Evolutionary conservation across 768 basidiomycete genomes (phyloP).

Genomic region (Postia placenta): DNA sequence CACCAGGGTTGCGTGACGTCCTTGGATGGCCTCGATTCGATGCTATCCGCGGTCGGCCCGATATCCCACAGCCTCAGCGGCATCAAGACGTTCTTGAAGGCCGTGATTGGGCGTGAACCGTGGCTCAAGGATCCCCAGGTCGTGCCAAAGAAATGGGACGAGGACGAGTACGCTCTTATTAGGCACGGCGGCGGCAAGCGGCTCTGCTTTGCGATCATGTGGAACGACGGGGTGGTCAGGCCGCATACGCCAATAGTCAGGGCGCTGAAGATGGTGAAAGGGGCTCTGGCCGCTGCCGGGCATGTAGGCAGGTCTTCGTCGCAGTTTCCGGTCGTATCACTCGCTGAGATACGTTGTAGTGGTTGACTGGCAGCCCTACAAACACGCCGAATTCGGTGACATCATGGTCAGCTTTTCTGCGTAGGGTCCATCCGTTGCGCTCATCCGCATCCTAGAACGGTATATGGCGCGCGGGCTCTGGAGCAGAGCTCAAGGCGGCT

Average conservation of each 20-base stretch:
- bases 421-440: no score
- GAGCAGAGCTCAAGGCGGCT: conserved; percentile 12
- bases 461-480: conserved; percentile 19
- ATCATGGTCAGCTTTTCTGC: conserved; percentile 30
- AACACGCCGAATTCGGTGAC: conserved; percentile 41
- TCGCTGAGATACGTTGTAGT: conserved; percentile 28
- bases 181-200: conserved; percentile 39
- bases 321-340: neutral
- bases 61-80: conserved; percentile 46
- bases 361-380: conserved; percentile 59
- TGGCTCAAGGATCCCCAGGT: conserved; percentile 52
- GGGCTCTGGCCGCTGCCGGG: conserved; percentile 53
- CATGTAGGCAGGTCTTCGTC: conserved; percentile 47
- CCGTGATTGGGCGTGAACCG: conserved; percentile 41
- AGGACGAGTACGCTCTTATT: conserved; percentile 36
- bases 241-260: conserved; percentile 64
- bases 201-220: conserved; percentile 53
- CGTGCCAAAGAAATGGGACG: conserved; percentile 42
- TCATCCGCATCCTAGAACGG: conserved; percentile 8
- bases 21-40: conserved; percentile 49
- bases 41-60: conserved; percentile 52
- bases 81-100: conserved; percentile 46
- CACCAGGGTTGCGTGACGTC: conserved; percentile 46
- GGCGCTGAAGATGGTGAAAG: conserved; percentile 49
- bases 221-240: conserved; percentile 54